Base-by-base conservation (phyloP, 148 eudicot species). In the Cornus controversa region DNA sequence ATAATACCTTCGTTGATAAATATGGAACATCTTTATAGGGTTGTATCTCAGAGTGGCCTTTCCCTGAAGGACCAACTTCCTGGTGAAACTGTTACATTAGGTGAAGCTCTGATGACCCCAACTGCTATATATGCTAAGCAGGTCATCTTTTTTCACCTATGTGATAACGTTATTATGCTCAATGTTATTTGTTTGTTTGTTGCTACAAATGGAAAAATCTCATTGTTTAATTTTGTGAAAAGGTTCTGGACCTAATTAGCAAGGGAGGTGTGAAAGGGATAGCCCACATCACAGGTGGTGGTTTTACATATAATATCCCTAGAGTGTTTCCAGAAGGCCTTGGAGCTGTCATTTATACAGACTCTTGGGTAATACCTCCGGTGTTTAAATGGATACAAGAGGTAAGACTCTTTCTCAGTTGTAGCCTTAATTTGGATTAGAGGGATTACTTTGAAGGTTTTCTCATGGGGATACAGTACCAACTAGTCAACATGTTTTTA, bases 271-370 rank as follows among this genome's bases (percentile, higher is more conserved):
- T 96, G 40, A 93, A 96, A 79, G 99, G 99, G 64, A 91, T 96
- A 69, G 94, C 99, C 66, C 99, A 96, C 81, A 88, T 96, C 74
- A 96, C 99, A 10, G 97, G 99, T 14, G 99, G 99, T 71, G 98
- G 99, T 34, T 96, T 96, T 79, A 96, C 98, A 0, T 98, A 96
- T 73, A 96, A 96, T 80, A 93, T 96, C 78, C 99, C 98, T 23
- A 78, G 97, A 77, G 93, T 93, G 60, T 91, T 96, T 25, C 98
- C 99, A 0, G 73, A 96, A 83, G 99, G 98, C 75, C 93, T 93
- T 72, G 99, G 99, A 26, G 99, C 99, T 69, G 80, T 77, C 63
- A 87, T 96, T 66, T 74, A 79, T 73, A 77, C 83, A 40, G 84
- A 86, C 82, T 87, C 99, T 34, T 90, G 99, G 98, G 86, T 83